Conservation (phyloP, 148 eudicot genomes). For the Tetragonia tetragonoides region DNA sequence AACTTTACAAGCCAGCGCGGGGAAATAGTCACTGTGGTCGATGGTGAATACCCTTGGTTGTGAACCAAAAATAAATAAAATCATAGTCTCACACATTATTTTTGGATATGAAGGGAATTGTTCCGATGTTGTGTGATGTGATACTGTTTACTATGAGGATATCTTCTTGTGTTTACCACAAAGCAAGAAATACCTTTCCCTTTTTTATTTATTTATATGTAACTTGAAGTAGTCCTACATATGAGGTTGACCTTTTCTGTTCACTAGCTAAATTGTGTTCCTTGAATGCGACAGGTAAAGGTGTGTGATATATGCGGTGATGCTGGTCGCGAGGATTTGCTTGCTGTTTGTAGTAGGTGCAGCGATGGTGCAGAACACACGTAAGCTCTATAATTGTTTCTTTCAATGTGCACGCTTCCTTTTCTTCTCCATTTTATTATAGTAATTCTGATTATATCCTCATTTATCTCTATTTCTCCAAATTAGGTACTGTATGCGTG, state of each 20-base stretch:
- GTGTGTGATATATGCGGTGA: conserved; percentile 98
- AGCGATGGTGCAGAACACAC: conserved; percentile 98
- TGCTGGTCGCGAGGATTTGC: conserved; percentile 94
- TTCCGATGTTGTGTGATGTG: too few relatives aligned
- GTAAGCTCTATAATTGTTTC: conserved; percentile 46
- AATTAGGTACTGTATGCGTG: conserved; percentile 88
- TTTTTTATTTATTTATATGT: too few relatives aligned
- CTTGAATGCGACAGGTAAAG: conserved; percentile 53
- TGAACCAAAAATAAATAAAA: too few relatives aligned
- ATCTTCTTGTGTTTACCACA: too few relatives aligned
- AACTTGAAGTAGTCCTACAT: not conserved
- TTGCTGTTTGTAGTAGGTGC: conserved; percentile 85
- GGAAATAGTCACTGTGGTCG: too few relatives aligned
- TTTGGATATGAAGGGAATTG: too few relatives aligned
- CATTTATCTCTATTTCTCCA: conserved; percentile 16
- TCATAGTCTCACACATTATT: too few relatives aligned
- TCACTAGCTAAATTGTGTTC: not conserved
- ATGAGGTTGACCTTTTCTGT: not conserved
- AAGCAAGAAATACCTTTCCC: too few relatives aligned
- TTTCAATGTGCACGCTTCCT: not conserved
- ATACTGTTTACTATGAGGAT: too few relatives aligned
- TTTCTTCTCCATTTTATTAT: not conserved
- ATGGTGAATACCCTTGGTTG: too few relatives aligned
- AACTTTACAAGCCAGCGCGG: too few relatives aligned
- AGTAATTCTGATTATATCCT: conserved; percentile 3